A percentile compares a stretch with the other conserved stretches of the same genome.
phyloP scores from a whole-genome alignment of 768 basidiomycete genomes.

The Cyathus striatus region DNA sequence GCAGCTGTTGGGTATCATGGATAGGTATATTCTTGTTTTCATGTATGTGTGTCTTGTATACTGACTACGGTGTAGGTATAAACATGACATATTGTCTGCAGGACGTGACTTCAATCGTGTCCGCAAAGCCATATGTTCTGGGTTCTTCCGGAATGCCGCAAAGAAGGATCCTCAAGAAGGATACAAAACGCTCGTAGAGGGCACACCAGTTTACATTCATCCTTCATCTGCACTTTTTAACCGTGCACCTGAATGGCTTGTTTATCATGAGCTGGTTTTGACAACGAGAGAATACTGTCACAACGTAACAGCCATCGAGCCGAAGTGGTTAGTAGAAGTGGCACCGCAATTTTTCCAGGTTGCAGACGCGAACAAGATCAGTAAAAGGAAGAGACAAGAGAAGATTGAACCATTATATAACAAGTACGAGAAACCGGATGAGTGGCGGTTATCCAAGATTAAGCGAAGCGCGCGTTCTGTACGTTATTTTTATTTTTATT shows the following conservation, averaged over 20 bases:
- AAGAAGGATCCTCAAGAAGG: conserved; percentile 99
- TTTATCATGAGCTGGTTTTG: conserved; percentile 93
- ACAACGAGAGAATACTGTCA: conserved; percentile 96
- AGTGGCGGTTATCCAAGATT: conserved; percentile 92
- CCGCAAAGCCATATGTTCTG: conserved; percentile 93
- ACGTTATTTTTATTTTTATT: conserved; percentile 13
- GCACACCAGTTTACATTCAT: conserved; percentile 98
- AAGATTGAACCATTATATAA: conserved; percentile 96
- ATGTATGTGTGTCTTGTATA: background rate
- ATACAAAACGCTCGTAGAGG: conserved; percentile 96
- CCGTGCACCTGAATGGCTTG: conserved; percentile 91
- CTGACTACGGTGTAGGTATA: conserved; percentile 56
- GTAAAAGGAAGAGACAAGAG: conserved; percentile 92
- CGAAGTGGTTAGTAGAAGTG: conserved; percentile 97
- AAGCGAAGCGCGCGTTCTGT: conserved; percentile 87
- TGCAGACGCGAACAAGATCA: conserved; percentile 96
- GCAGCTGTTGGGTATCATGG: conserved; percentile 98
- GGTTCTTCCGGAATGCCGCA: conserved; percentile 96
- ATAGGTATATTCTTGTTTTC: conserved; percentile 53
- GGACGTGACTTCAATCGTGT: conserved; percentile 91
- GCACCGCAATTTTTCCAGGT: conserved; percentile 99
- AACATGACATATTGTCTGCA: conserved; percentile 92
- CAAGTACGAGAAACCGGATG: conserved; percentile 91
- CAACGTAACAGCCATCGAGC: conserved; percentile 92
- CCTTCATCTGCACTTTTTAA: conserved; percentile 97